Evolutionary conservation across 305 asterid species (phyloP).

Genomic region (Fraxinus sp.): DNA sequence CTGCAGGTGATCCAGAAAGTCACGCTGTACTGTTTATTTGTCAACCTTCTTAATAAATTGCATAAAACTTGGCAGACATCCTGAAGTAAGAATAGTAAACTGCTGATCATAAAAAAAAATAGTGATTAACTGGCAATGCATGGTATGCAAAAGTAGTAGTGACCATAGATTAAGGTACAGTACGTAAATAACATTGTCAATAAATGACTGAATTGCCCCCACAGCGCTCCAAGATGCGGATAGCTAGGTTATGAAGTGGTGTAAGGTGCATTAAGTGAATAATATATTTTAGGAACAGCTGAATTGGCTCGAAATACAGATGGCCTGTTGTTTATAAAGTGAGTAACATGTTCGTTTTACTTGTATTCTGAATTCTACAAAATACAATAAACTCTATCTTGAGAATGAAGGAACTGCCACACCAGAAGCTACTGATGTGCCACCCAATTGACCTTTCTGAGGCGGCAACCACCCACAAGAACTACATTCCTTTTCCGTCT

Average conservation of each 20-base stretch:
- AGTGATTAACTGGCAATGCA: neutral
- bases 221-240: neutral
- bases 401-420: neutral
- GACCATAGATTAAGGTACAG: neutral
- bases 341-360: neutral
- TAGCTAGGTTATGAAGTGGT: neutral
- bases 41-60: neutral
- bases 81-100: neutral
- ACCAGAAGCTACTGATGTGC: neutral
- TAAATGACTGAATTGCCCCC: neutral
- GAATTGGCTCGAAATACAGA: neutral
- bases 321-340: neutral
- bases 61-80: neutral
- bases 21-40: neutral
- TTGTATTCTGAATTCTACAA: neutral
- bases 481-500: conserved; percentile 4
- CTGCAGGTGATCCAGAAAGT: neutral
- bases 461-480: neutral
- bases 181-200: neutral
- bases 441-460: neutral
- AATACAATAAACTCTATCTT: neutral
- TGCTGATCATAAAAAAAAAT: neutral
- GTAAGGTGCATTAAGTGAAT: neutral
- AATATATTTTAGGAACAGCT: neutral
- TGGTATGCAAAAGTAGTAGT: neutral